A percentile compares a stretch with the other conserved stretches of the same genome.
Conservation (phyloP, 2,329 filamentous ascomycete species). For the Nigrospora osmanthi region DNA sequence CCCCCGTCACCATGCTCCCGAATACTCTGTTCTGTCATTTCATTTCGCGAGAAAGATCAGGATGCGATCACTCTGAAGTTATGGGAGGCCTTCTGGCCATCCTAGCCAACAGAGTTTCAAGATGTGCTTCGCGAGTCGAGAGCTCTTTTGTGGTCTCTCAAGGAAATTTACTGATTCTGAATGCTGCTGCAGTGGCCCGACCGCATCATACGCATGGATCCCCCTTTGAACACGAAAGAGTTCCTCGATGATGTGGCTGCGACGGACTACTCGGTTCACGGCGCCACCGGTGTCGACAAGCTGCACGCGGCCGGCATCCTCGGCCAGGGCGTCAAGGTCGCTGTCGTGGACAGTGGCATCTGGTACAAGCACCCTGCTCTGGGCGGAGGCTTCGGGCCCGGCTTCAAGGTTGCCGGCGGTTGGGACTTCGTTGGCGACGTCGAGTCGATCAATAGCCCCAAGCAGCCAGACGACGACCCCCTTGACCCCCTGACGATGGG, state of each 20-base stretch:
- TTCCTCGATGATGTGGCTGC: slow-evolving; percentile 12
- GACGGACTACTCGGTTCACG: slow-evolving; percentile 13
- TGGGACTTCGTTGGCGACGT: slow-evolving; percentile 13
- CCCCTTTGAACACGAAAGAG: background rate
- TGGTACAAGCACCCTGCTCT: slow-evolving; percentile 16
- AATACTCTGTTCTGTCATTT: no score
- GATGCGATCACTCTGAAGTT: no score
- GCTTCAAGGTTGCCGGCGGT: slow-evolving; percentile 14
- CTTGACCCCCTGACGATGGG: background rate
- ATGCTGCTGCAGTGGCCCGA: background rate
- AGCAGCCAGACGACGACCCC: slow-evolving; percentile 3
- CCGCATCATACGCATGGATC: background rate
- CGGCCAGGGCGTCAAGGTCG: slow-evolving; percentile 14
- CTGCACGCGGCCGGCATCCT: slow-evolving; percentile 12
- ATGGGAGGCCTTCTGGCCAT: no score
- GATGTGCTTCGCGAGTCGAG: no score
- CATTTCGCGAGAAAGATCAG: no score
- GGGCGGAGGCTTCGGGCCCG: slow-evolving; percentile 13
- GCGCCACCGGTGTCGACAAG: slow-evolving; percentile 12
- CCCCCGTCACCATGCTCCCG: no score
- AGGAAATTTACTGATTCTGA: no score
- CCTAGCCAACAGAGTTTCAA: no score
- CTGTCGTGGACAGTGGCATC: slow-evolving; percentile 14
- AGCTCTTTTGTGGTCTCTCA: no score
- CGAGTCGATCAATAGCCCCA: background rate